Percentiles rank a stretch among this genome's conserved stretches.
Conservation (phyloP, 371 early-diverging fungal genomes). For the Catenaria anguillulae region DNA sequence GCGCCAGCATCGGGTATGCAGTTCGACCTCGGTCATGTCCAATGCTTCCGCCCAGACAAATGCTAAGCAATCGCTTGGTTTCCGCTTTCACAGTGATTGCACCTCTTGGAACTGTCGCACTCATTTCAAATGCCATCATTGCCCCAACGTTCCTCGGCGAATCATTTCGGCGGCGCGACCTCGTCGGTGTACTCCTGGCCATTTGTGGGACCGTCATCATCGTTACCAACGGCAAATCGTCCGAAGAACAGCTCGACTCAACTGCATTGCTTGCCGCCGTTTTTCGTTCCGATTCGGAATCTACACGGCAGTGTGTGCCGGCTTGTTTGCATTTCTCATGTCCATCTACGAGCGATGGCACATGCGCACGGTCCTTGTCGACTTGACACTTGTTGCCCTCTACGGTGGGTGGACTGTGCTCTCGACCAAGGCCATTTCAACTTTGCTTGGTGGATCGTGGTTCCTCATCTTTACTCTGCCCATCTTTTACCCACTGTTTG, state of each 20-base stretch:
- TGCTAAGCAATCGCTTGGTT: too few species aligned
- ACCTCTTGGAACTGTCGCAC: slow-evolving; percentile 59
- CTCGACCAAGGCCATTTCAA: slow-evolving; percentile 55
- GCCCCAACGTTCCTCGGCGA: slow-evolving; percentile 58
- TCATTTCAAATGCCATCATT: slow-evolving; percentile 52
- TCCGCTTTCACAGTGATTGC: slow-evolving; percentile 53
- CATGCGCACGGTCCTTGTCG: slow-evolving; percentile 29
- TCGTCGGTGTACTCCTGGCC: slow-evolving; percentile 50
- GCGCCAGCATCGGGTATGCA: too few species aligned
- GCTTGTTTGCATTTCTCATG: slow-evolving; percentile 20
- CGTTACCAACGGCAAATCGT: slow-evolving; percentile 43
- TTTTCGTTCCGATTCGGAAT: slow-evolving; percentile 39
- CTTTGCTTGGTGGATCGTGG: slow-evolving; percentile 43
- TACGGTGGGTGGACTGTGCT: slow-evolving; percentile 69
- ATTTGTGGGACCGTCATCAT: slow-evolving; percentile 51
- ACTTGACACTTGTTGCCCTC: slow-evolving; percentile 51
- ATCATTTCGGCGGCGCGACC: slow-evolving; percentile 42
- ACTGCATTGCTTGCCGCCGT: slow-evolving; percentile 43
- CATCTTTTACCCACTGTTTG: slow-evolving; percentile 44
- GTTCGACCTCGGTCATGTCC: too few species aligned
- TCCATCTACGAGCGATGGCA: slow-evolving; percentile 3
- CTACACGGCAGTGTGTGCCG: slow-evolving; percentile 36
- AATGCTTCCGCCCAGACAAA: too few species aligned
- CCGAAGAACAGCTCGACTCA: slow-evolving; percentile 29
- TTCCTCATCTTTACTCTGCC: slow-evolving; percentile 47